Conservation (phyloP, 345 rosid genomes). For the rapeseed (Brassica napus) region Da-Ae NC_063442.1:30843001-30843500, state of each 20-base stretch:
- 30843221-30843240: constrained; percentile 1
- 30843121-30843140: background rate
- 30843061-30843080: constrained; percentile 2
- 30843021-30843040: background rate
- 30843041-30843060: constrained; percentile 1
- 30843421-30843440: constrained; percentile 98
- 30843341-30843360: constrained; percentile 99
- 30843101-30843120: constrained; percentile 10
- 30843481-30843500: constrained; percentile 79
- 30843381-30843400: constrained; percentile 92
- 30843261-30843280: background rate
- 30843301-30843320: constrained; percentile 11
- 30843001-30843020: constrained; percentile 27
- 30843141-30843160: constrained; percentile 13
- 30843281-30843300: constrained; percentile 5
- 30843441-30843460: constrained; percentile 98
- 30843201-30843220: background rate
- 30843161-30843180: constrained; percentile 12
- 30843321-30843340: constrained; percentile 32
- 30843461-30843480: constrained; percentile 96
- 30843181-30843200: background rate
- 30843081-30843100: constrained; percentile 20
- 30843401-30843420: constrained; percentile 86
- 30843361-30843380: constrained; percentile 90
- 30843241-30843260: background rate